Conservation (phyloP, 768 basidiomycete genomes). For the Psilocybe tampanensis region DNA sequence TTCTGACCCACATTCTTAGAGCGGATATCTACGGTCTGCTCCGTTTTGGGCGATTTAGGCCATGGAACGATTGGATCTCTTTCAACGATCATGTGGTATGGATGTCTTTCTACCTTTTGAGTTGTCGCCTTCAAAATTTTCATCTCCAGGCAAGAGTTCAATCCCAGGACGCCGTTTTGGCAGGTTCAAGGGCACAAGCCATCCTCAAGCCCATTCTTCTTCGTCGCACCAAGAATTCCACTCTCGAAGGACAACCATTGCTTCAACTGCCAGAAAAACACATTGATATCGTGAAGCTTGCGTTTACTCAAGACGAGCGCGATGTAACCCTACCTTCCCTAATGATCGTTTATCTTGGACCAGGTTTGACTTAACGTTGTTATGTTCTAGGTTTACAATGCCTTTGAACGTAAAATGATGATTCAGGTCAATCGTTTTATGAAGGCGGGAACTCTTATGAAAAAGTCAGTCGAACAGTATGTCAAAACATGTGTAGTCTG, state of each 20-base stretch:
- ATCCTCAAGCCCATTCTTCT: slow-evolving; percentile 68
- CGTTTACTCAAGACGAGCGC: slow-evolving; percentile 69
- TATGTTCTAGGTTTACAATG: slow-evolving; percentile 47
- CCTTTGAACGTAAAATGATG: slow-evolving; percentile 55
- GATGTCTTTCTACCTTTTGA: too few species aligned
- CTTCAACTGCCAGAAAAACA: slow-evolving; percentile 63
- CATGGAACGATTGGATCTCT: slow-evolving; percentile 72
- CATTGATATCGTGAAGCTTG: slow-evolving; percentile 57
- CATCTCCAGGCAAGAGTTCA: slow-evolving; percentile 52
- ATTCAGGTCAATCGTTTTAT: slow-evolving; percentile 63
- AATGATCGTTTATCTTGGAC: too few species aligned
- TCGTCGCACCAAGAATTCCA: slow-evolving; percentile 73
- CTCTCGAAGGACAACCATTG: slow-evolving; percentile 67
- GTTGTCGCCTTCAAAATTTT: neutral
- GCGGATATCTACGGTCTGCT: slow-evolving; percentile 74
- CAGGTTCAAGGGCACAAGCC: slow-evolving; percentile 66
- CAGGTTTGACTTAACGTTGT: too few species aligned
- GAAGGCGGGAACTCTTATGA: slow-evolving; percentile 63
- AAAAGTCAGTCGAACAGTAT: slow-evolving; percentile 54
- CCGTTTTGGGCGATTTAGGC: slow-evolving; percentile 67
- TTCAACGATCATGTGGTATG: slow-evolving; percentile 63
- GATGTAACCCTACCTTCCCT: too few species aligned
- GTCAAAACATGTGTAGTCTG: neutral
- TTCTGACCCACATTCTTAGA: slow-evolving; percentile 29
- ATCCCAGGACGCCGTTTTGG: slow-evolving; percentile 57